Base-by-base conservation (phyloP, 208 protist species). In the Trypanosoma platydactyli region DNA sequence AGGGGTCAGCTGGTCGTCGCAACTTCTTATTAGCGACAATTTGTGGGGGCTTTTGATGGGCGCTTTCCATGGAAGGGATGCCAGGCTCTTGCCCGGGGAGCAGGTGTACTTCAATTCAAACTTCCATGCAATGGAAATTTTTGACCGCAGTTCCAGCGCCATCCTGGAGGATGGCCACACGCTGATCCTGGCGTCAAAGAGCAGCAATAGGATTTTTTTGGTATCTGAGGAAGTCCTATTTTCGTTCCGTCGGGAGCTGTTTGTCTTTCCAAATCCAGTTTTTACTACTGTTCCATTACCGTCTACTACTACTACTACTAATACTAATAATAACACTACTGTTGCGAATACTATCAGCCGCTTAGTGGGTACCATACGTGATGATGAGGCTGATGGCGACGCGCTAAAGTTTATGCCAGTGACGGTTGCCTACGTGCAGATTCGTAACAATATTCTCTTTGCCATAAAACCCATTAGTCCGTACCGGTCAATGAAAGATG, bases 371-470 rank as follows among this genome's bases (percentile, higher is more conserved):
- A 38, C 33, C 33, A 38, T 11, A 3, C 5, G 33, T 9, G 33
- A 38, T 38, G 9, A 3, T 9, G 33, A 38, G 9, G 33, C 9
- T 44, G 44, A 4, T 5, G 29, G 6, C 2, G 38, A 24, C 44
- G 4, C 20, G 40, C 35, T 29, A 24, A 7, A 42, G 20, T 24
- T 22, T 15, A 35, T 57, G 29, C 22, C 27, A 25, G 49, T 25
- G 40, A 68, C 49, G 15, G 16, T 69, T 15, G 55, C 29, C 0
- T 81, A 88, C 61, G 72, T 94, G 41, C 85, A 90, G 73, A 78
- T 94, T 60, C 78, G 81, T 33, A 86, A 84, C 65, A 79, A 79
- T 25, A 66, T 89, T 4, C 72, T 94, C 44, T 94, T 94, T 57
- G 80, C 84, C 2, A 86, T 94, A 49, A 76, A 83, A 56, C 85